Base-by-base conservation (phyloP, 352 stramenopile species). In the Globisporangium uncinulatum region DNA sequence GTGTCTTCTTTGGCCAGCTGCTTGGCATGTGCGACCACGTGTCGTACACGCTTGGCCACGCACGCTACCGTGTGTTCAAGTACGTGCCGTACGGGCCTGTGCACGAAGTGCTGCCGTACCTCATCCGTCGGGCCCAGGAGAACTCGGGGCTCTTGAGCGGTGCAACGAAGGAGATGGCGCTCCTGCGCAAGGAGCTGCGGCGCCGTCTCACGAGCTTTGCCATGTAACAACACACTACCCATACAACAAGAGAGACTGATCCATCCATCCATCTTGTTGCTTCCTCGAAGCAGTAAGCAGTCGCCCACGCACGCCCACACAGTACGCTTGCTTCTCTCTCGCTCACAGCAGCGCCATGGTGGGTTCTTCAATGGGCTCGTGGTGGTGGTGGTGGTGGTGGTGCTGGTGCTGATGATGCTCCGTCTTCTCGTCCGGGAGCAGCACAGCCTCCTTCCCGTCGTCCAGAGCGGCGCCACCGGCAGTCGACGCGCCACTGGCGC, bases 21-120 rank as follows among this genome's bases (percentile, higher is more conserved):
- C 91, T 98, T 34, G 97, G 97, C 61, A 99, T 99, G 95, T 93
- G 86, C 55, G 97, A 99, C 76, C 89, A 99, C 71, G 75, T 99
- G 15, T 98, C 90, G 41, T 98, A 97, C 74, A 96, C 90, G 34
- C 83, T 99, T 10, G 96, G 95, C 39, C 71, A 69, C n/a, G 65
- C 92, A 48, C 81, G 82, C 17, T 99, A 97, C 71, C 91, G 91
- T 66, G 94, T 94, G 41, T 99, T 97, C 80, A 99, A 99, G 79
- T 99, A 99, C 67, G 76, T 99, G 37, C 97, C 97, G 29, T 99
- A 99, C 71, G 97, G 97, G 11, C 74, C 95, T 39, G 96, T 99
- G 10, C 66, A 94, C 37, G 89, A 99, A 66, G 95, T 98, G 32
- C 83, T 99, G 62, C 97, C 97, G 21, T 99, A 99, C 71, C 75